Base-by-base conservation (phyloP, 805 yeast species). In the Jamesozyma piceae region DNA sequence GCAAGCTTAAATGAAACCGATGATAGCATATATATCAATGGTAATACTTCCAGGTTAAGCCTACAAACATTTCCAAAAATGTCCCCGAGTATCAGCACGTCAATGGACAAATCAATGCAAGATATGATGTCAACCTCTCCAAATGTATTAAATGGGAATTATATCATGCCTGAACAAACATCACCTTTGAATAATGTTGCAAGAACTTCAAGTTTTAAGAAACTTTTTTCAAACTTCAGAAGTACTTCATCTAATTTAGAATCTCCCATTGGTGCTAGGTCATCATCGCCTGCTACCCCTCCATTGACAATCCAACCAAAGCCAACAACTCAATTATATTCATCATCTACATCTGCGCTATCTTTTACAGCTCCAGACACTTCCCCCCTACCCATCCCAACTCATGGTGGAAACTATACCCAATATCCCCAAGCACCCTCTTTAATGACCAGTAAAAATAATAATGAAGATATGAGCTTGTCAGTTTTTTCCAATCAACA, bases 401-500 rank as follows among this genome's bases (percentile, higher is more conserved):
- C 6, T 1, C 3, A 22, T 35, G 37, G 21, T 17, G 9, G 24
- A 15, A 38, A 30, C 3, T 35, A 28, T n/a, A 41, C 62, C 3
- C 42, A 48, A 21, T 60, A 60, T 41, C 64, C 63, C 15, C 55
- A 54, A 14, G 45, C 64, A 2, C 60, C 63, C 13, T 44, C 42
- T 5, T 35, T 59, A 10, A 18, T 39, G 10, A 44, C 39, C 4
- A 37, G 39, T 27, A 20, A 39, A 15, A 39, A 33, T 24, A 40
- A 32, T 19, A 34, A 34, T 29, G 29, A 28, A 22, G 27, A 38
- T 18, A 22, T 21, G 14, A 10, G 15, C 11, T 11, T n/a, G 3
- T 33, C 26, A 21, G 37, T n/a, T n/a, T n/a, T 2, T 17, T 21
- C 29, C 8, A n/a, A n/a, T n/a, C n/a, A n/a, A n/a, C n/a, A n/a